Percentiles rank a stretch among this genome's conserved stretches.
Evolutionary conservation across 257 asterid genomes (phyloP).

Genomic region (Linaria vulgaris): DNA sequence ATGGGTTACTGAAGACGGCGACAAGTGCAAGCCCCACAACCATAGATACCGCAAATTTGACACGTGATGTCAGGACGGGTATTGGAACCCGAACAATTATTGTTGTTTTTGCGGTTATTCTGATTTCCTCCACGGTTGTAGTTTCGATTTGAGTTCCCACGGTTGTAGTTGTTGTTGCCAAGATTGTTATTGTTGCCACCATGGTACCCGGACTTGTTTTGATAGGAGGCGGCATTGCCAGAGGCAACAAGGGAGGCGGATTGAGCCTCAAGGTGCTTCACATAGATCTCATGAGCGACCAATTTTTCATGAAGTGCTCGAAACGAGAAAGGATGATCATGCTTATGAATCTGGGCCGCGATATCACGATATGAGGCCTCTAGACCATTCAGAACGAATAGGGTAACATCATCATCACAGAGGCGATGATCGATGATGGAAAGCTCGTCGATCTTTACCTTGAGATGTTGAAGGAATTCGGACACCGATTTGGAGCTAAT

Average conservation of each 20-base stretch:
- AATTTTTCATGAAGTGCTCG: not conserved
- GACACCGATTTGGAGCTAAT: not conserved
- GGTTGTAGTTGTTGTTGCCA: too few species aligned
- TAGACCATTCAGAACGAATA: not conserved
- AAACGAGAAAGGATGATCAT: not conserved
- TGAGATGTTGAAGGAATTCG: not conserved
- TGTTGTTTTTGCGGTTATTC: too few species aligned
- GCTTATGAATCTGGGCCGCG: not conserved
- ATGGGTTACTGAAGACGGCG: not conserved
- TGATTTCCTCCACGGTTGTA: not conserved
- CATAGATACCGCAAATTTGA: not conserved
- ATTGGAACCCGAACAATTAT: too few species aligned
- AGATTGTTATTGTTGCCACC: not conserved
- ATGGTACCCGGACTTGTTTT: not conserved
- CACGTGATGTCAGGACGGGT: not conserved
- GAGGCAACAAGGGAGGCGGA: not conserved
- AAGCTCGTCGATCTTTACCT: not conserved
- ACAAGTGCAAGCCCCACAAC: not conserved
- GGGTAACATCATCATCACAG: not conserved
- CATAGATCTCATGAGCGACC: not conserved
- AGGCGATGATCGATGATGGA: not conserved
- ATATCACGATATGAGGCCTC: not conserved
- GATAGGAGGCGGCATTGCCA: not conserved
- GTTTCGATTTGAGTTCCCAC: not conserved
- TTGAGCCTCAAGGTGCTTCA: not conserved